phyloP scores from a whole-genome alignment of 163 green algal genomes.

The Coccomyxa subellipsoidea region DNA sequence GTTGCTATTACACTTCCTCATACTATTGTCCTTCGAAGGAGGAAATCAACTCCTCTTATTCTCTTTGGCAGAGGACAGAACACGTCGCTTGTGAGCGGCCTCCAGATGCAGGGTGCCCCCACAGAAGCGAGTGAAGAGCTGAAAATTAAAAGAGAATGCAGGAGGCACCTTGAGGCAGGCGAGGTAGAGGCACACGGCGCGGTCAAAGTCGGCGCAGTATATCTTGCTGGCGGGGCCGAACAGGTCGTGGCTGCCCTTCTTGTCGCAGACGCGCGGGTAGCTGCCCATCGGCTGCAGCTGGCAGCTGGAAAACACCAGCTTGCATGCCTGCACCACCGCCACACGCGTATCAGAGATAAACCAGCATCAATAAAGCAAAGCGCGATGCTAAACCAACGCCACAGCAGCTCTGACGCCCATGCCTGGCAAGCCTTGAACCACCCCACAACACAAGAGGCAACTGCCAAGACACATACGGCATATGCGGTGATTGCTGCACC shows the following conservation, averaged over 20 bases:
- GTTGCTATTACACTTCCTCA: too few species aligned
- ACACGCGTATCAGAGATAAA: too few species aligned
- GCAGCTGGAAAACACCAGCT: conserved; percentile 46
- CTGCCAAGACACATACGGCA: too few species aligned
- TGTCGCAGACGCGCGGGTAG: conserved; percentile 77
- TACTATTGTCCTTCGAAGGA: background rate
- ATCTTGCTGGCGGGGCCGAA: conserved; percentile 90
- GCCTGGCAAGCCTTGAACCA: too few species aligned
- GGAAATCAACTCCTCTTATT: background rate
- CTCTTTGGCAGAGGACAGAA: background rate
- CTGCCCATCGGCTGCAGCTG: conserved; percentile 82
- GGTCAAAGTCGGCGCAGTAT: conserved; percentile 83
- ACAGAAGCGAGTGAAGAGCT: too few species aligned
- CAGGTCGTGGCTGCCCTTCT: conserved; percentile 66
- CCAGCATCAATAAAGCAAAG: too few species aligned
- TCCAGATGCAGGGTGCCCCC: too few species aligned
- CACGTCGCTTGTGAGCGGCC: too few species aligned
- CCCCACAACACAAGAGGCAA: too few species aligned
- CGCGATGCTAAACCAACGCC: background rate
- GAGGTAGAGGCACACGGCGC: conserved; percentile 83
- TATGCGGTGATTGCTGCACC: too few species aligned
- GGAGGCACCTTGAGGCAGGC: conserved; percentile 66
- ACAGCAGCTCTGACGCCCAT: conserved; percentile 3
- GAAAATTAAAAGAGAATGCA: background rate
- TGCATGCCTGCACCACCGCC: conserved; percentile 24